These are phyloP conservation scores for Penicillium hesseltinei DNA, from an alignment of 2,329 filamentous ascomycete genomes.

Conservation along the genomic window DNA sequence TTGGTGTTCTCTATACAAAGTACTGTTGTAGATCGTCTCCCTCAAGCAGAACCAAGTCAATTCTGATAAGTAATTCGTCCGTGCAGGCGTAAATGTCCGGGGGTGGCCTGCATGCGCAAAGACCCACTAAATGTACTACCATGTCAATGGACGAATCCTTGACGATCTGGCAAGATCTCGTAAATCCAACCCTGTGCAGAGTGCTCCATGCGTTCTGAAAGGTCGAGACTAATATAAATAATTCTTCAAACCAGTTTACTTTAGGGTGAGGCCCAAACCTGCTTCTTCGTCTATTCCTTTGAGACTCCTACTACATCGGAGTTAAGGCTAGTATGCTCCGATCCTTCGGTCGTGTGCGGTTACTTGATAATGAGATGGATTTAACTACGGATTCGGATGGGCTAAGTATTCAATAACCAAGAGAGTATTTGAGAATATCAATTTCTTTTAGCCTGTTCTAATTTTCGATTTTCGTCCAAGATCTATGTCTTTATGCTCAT, in stretches of 20 bases:
- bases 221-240: background rate
- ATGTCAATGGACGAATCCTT: constrained; percentile 3
- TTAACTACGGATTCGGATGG: background rate
- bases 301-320: background rate
- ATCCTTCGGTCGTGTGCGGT: background rate
- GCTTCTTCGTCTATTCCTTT: background rate
- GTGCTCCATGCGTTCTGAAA: background rate
- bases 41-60: background rate
- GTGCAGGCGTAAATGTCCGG: constrained; percentile 8
- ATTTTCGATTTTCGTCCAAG: background rate
- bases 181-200: background rate
- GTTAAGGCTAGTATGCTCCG: background rate
- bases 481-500: too few species aligned
- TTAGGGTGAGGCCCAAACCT: background rate
- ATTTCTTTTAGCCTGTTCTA: too few species aligned
- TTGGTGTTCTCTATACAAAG: background rate
- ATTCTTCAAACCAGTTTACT: background rate
- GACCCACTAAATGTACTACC: constrained; percentile 7
- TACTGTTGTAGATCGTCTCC: background rate
- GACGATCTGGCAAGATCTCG: background rate
- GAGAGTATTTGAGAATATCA: too few species aligned
- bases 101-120: constrained; percentile 4
- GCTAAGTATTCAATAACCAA: background rate
- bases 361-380: background rate
- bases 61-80: background rate